A percentile compares a stretch with the other conserved stretches of the same genome.
Conservation (phyloP, 2,329 filamentous ascomycete species). For the Trichoderma sp. region DNA sequence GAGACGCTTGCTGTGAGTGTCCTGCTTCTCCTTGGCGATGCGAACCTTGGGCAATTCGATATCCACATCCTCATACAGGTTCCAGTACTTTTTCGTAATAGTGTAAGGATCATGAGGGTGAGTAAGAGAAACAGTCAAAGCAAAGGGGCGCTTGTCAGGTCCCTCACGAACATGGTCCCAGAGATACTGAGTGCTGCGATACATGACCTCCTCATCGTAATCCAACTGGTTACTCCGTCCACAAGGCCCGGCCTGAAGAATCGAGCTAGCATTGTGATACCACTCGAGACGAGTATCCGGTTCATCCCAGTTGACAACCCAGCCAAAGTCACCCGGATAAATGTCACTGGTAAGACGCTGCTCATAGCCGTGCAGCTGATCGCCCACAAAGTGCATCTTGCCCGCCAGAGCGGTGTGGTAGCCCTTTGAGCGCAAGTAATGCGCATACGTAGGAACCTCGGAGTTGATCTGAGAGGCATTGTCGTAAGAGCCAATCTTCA, state of each 20-base stretch:
- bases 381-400: conserved; percentile 97
- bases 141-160: conserved; percentile 72
- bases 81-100: conserved; percentile 92
- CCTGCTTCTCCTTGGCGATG: conserved; percentile 77
- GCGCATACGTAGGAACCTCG: conserved; percentile 86
- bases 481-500: conserved; percentile 88
- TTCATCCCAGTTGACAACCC: conserved; percentile 94
- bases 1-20: conserved; percentile 82
- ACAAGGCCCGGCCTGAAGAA: conserved; percentile 83
- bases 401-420: conserved; percentile 90
- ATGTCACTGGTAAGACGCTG: conserved; percentile 91
- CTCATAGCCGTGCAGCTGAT: conserved; percentile 93
- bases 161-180: conserved; percentile 88
- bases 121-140: conserved; percentile 85
- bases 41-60: conserved; percentile 77
- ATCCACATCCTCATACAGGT: conserved; percentile 83
- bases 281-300: conserved; percentile 83
- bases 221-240: conserved; percentile 93
- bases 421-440: conserved; percentile 79
- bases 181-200: conserved; percentile 82
- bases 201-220: conserved; percentile 96
- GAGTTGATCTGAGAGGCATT: conserved; percentile 83
- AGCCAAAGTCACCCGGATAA: conserved; percentile 91
- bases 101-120: conserved; percentile 95
- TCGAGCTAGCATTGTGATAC: conserved; percentile 95